phyloP scores from a whole-genome alignment of 352 stramenopile species.

The Pythium oligandrum region DNA sequence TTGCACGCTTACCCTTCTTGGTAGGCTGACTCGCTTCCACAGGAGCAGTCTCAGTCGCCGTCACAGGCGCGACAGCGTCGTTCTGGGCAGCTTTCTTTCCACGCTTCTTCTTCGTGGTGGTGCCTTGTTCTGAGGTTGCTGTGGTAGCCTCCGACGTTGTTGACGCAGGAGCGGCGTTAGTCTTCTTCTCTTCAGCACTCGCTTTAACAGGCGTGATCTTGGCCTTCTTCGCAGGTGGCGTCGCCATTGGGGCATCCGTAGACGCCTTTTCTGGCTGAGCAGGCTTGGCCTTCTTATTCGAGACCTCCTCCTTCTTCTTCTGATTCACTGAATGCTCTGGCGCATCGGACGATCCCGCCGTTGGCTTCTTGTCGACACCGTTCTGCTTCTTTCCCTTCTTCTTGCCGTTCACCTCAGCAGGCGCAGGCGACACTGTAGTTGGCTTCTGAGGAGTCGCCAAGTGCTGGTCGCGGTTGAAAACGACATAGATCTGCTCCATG shows the following conservation, averaged over 20 bases:
- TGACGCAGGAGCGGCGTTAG: slow-evolving; percentile 1
- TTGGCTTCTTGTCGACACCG: not conserved
- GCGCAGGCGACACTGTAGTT: not conserved
- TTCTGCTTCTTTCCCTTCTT: slow-evolving; percentile 19
- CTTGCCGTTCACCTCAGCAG: slow-evolving; percentile 1
- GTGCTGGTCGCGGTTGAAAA: slow-evolving; percentile 21
- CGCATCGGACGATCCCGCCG: not conserved
- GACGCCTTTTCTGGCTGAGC: slow-evolving; percentile 17
- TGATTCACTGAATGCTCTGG: too few species aligned
- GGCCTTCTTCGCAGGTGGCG: slow-evolving; percentile 22
- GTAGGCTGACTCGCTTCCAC: too few species aligned
- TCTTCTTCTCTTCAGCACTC: slow-evolving; percentile 6
- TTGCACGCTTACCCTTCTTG: too few species aligned
- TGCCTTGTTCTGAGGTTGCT: too few species aligned
- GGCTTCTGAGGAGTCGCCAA: slow-evolving; percentile 1
- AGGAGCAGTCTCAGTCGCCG: too few species aligned
- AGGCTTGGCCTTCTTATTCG: slow-evolving; percentile 11
- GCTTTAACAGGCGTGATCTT: slow-evolving; percentile 10
- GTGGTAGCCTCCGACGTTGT: too few species aligned
- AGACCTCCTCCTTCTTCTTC: slow-evolving; percentile 17
- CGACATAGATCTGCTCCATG: slow-evolving; percentile 81
- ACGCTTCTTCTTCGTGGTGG: too few species aligned
- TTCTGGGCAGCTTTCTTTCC: too few species aligned
- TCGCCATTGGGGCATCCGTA: slow-evolving; percentile 7
- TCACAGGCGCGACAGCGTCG: too few species aligned